phyloP scores from a whole-genome alignment of 305 asterid species.

The Fraxinus velutina region DNA sequence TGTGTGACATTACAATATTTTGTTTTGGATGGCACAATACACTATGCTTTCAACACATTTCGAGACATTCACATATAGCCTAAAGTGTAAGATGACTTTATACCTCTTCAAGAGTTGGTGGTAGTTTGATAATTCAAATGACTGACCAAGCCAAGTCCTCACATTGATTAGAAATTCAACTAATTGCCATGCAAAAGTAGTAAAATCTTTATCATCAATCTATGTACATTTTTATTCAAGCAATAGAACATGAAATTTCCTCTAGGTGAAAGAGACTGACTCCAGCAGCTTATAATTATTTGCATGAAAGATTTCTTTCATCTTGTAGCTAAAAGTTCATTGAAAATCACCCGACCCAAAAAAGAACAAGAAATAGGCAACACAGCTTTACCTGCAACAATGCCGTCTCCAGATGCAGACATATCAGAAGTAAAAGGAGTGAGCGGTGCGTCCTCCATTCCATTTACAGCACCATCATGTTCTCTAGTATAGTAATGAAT shows the following conservation, averaged over 20 bases:
- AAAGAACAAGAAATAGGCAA: conserved; percentile 10
- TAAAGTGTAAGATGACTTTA: background rate
- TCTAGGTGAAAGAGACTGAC: background rate
- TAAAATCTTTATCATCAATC: background rate
- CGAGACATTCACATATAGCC: background rate
- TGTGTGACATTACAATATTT: background rate
- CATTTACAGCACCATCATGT: conserved; percentile 63
- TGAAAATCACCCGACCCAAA: conserved; percentile 1
- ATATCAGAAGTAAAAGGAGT: conserved; percentile 87
- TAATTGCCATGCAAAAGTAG: background rate
- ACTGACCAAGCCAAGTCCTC: background rate
- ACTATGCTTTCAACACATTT: background rate
- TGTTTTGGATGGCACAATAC: background rate
- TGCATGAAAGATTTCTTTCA: background rate
- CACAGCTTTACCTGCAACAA: conserved; percentile 71
- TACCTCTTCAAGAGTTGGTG: background rate
- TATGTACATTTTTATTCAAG: background rate
- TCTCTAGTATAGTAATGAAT: conserved; percentile 91
- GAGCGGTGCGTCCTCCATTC: conserved; percentile 85
- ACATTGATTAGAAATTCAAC: background rate
- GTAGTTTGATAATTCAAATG: background rate
- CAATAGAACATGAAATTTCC: background rate
- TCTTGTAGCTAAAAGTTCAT: background rate
- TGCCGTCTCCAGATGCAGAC: conserved; percentile 92
- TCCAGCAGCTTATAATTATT: background rate